Percentiles rank a stretch among this genome's conserved stretches.
Evolutionary conservation across 2,329 filamentous ascomycete genomes (phyloP).

Genomic region (Fusarium dimerum): DNA sequence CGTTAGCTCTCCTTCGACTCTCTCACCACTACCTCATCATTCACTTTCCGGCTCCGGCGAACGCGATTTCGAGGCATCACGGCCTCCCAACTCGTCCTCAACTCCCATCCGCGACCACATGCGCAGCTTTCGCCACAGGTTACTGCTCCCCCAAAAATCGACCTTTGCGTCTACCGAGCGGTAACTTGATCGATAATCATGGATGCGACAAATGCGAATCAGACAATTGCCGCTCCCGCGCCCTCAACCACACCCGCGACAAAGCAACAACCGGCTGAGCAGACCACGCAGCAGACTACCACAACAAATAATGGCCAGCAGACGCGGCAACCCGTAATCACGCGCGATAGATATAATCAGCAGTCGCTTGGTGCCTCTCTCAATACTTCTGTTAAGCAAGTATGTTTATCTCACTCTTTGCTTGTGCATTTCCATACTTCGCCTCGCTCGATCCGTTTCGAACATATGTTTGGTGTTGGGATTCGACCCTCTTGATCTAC

Average conservation of each 20-base stretch:
- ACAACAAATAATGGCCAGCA: conserved; percentile 22
- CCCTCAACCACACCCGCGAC: conserved; percentile 4
- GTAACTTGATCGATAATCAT: conserved; percentile 17
- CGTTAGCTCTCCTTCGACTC: conserved; percentile 24
- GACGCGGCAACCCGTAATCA: conserved; percentile 29
- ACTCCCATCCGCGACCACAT: conserved; percentile 15
- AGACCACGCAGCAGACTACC: conserved; percentile 17
- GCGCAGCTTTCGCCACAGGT: conserved; percentile 13
- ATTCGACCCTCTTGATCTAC: background rate
- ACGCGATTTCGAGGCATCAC: conserved; percentile 17
- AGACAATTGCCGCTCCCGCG: conserved; percentile 19
- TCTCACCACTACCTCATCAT: conserved; percentile 10
- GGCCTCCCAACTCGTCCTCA: conserved; percentile 10
- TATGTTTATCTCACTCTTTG: conserved; percentile 37
- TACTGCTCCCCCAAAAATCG: conserved; percentile 12
- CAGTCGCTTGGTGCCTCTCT: conserved; percentile 68
- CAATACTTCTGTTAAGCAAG: conserved; percentile 69
- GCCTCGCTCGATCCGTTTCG: conserved; percentile 9
- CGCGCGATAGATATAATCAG: conserved; percentile 57
- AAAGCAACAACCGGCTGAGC: conserved; percentile 17
- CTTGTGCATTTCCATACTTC: background rate
- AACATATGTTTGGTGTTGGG: conserved; percentile 4
- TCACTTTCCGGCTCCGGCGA: conserved; percentile 19
- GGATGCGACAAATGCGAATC: conserved; percentile 28
- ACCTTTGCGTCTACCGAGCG: conserved; percentile 12